Conservation (phyloP, 2,329 filamentous ascomycete genomes). For the Trichoderma brevicompactum region DNA sequence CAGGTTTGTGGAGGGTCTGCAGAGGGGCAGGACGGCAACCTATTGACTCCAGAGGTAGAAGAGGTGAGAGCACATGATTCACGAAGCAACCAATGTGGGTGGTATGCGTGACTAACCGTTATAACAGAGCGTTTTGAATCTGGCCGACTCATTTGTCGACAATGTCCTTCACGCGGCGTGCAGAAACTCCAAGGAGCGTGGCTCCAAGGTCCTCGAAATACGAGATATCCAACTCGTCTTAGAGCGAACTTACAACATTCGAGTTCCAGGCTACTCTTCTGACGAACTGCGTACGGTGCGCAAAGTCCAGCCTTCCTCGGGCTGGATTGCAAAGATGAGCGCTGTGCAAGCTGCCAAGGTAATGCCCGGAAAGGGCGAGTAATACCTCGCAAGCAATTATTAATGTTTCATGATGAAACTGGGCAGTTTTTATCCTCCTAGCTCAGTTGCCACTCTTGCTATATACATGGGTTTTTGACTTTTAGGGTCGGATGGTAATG, state of each 20-base stretch:
- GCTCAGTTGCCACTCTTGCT: neutral
- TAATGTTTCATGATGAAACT: neutral
- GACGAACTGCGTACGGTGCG: conserved; percentile 94
- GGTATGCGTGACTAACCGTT: conserved; percentile 32
- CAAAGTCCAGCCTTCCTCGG: conserved; percentile 85
- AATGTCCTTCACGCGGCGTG: conserved; percentile 86
- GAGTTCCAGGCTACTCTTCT: conserved; percentile 90
- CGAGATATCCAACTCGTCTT: conserved; percentile 83
- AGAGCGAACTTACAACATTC: conserved; percentile 85
- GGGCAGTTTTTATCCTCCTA: neutral
- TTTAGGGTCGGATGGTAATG: conserved; percentile 19
- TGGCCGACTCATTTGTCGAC: conserved; percentile 95
- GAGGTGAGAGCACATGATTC: conserved; percentile 65
- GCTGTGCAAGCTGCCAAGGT: conserved; percentile 94
- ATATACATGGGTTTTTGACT: neutral
- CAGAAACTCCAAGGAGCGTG: conserved; percentile 89
- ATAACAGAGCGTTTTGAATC: conserved; percentile 75
- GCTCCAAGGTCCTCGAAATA: conserved; percentile 87
- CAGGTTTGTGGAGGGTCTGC: conserved; percentile 85
- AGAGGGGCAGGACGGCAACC: conserved; percentile 73
- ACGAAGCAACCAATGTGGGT: neutral
- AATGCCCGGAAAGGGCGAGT: conserved; percentile 63
- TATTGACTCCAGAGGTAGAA: conserved; percentile 89
- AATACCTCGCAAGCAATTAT: conserved; percentile 29
- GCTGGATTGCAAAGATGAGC: conserved; percentile 97